Evolutionary conservation across 225 moss, liverwort and hornwort species (phyloP), one percentile per base, ranked within the genome.

Genomic region (Pseudoscleropodium purum): DNA sequence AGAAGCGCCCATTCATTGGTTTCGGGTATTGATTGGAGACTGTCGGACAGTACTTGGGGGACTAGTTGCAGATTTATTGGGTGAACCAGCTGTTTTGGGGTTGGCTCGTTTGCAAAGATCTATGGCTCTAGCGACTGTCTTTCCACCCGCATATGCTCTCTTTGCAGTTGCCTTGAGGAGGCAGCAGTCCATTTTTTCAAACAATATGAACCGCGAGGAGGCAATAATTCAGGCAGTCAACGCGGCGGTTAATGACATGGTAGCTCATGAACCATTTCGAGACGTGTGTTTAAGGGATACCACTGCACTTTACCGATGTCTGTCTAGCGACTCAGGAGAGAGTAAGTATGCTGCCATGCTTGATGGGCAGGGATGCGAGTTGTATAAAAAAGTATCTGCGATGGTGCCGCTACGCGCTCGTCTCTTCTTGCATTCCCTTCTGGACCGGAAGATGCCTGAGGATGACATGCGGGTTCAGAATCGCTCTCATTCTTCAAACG

Each of bases 181-280:
- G 85, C 97, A 97, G 85, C 94, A 93, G 81, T 91, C 96, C 72
- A 81, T 83, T 57, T 93, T 95, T 51, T 64, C 87, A 57, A 95
- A 89, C 88, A 95, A 87, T 63, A 76, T 92, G 89, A 91, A 79
- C 84, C 95, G 97, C 49, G 99, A 97, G 88, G 99, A 99, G 86
- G 83, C 95, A 84, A 87, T 99, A 75, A 89, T 94, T 70, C 97
- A 95, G 90, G 95, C 97, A 87, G 97, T 97, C 43, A 91, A 92
- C 57, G 91, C 89, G 45, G 96, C 99, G 20, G 97, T 96, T 54
- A 96, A 97, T 90, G 99, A 97, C 80, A 95, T 97, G 91, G 97
- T 99, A 68, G 96, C 97, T 51, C 97, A 97, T 91, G 97, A 99
- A 87, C 97, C 99, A 57, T 99, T 99, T 92, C 95, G 97, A 90